These are phyloP conservation scores for Rhynchosporium graminicola DNA, from an alignment of 2,329 filamentous ascomycete species.

Conservation along the genomic window DNA sequence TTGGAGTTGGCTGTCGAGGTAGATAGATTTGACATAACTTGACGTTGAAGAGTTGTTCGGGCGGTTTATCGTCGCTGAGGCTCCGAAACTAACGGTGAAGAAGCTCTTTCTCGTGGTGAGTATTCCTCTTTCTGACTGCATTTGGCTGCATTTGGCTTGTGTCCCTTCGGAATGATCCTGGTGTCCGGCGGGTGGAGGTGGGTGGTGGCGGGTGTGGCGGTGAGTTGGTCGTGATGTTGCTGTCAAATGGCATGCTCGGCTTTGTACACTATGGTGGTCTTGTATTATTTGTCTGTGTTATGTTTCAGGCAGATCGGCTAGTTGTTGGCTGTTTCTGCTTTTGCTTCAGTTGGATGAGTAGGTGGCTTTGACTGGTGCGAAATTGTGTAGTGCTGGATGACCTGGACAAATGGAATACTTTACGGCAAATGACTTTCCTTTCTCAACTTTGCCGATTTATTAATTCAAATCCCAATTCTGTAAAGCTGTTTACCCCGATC, in stretches of 20 bases:
- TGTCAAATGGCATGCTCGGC: no score
- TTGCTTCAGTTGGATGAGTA: background rate
- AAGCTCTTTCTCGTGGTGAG: slow-evolving; percentile 10
- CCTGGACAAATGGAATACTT: background rate
- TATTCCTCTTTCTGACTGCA: slow-evolving; percentile 6
- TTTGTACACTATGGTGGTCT: no score
- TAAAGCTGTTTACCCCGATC: no score
- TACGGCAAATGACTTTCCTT: background rate
- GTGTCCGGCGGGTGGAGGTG: background rate
- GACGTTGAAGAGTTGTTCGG: slow-evolving; percentile 8
- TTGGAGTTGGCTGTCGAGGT: slow-evolving; percentile 10
- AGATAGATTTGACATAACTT: slow-evolving; percentile 8
- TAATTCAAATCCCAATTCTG: background rate
- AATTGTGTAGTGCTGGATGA: background rate
- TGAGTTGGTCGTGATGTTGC: no score
- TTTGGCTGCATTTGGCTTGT: slow-evolving; percentile 9
- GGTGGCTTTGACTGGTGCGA: background rate
- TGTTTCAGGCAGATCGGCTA: no score
- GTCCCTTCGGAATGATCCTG: slow-evolving; percentile 5
- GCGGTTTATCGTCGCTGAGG: slow-evolving; percentile 2
- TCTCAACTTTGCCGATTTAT: background rate
- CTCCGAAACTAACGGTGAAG: slow-evolving; percentile 1
- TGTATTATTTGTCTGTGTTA: no score
- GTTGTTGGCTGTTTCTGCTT: no score
- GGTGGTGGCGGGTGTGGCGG: background rate